Evolutionary conservation across 2,329 filamentous ascomycete genomes (phyloP).

Genomic region (Sporothrix protearum): DNA sequence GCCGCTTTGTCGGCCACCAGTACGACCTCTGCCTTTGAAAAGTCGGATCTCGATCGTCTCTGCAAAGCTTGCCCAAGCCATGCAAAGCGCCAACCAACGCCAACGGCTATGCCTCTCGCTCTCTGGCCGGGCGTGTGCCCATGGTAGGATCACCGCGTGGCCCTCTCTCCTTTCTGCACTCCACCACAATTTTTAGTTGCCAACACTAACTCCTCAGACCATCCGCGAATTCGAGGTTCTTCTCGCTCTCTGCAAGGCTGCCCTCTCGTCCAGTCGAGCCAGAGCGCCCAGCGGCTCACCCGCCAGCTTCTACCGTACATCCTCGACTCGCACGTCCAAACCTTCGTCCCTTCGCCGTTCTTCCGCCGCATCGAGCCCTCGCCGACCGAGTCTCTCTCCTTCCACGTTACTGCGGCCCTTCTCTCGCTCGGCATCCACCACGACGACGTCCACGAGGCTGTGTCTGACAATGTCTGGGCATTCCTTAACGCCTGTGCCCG

Average conservation of each 20-base stretch:
- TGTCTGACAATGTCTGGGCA: constrained; percentile 63
- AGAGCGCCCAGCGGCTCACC: constrained; percentile 75
- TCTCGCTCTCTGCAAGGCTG: constrained; percentile 85
- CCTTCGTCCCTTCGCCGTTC: constrained; percentile 74
- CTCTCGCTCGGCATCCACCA: constrained; percentile 76
- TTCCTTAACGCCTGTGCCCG: constrained; percentile 70
- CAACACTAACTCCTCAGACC: constrained; percentile 50
- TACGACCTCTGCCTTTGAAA: constrained; percentile 53
- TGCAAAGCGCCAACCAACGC: constrained; percentile 42
- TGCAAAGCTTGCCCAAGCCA: constrained; percentile 55
- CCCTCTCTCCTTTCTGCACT: not conserved
- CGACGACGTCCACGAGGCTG: constrained; percentile 61
- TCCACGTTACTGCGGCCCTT: constrained; percentile 73
- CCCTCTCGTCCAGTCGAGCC: constrained; percentile 67
- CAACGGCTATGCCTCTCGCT: constrained; percentile 48
- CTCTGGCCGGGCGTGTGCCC: constrained; percentile 52
- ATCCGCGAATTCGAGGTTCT: constrained; percentile 90
- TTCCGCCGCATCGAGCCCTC: constrained; percentile 80
- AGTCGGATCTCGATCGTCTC: constrained; percentile 60
- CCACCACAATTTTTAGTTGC: not conserved
- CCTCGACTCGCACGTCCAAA: constrained; percentile 75
- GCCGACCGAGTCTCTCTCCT: constrained; percentile 80
- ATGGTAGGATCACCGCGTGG: constrained; percentile 50
- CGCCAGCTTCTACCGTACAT: constrained; percentile 79
- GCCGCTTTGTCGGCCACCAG: constrained; percentile 58